Evolutionary conservation across 495 filamentous ascomycete genomes (phyloP), one percentile per base, ranked within the genome.

Genomic region (Neurospora tetraspora): DNA sequence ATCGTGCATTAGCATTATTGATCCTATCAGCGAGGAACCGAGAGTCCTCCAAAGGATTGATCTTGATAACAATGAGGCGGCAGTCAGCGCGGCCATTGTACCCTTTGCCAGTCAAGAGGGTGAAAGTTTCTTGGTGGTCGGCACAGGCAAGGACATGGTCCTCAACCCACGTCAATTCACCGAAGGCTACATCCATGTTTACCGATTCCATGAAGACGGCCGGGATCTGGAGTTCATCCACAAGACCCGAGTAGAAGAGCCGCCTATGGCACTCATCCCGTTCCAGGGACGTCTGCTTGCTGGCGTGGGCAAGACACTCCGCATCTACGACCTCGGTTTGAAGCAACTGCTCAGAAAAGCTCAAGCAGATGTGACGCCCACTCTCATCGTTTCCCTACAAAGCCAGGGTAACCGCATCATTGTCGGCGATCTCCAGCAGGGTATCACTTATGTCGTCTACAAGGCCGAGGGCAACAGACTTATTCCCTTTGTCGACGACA

Each of bases 331-430:
- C 79, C 86, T 98, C 1, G 96, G 96, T 47, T 90, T 96, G 83
- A 89, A 90, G 73, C 92, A 97, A 77, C 86, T 99, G 68, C 90
- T 99, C 31, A 90, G 96, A 45, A 99, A 99, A 82, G 89, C 93
- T 14, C 92, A 97, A 80, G 90, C 91, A 3, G 87, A 90, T 53
- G 92, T 93, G 2, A 90, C 90, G 0, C 91, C 94, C 8, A 92
- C 91, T 76, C 87, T 94, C 1, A 95, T 99, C 76, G 91, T 93
- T 20, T 92, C 90, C 18, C 83, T 99, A 6, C 92, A 95, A 79
- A 96, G 94, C 2, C 94, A 97, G 81, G 96, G 96, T 34, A 94
- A 89, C 75, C 91, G 96, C 31, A 94, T 99, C 77, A 85, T 98
- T 71, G 93, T 95, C 43, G 93, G 93, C 18, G 96, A 99, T 79